phyloP scores from a whole-genome alignment of 306 rosid species.

The Corylus americana region DNA sequence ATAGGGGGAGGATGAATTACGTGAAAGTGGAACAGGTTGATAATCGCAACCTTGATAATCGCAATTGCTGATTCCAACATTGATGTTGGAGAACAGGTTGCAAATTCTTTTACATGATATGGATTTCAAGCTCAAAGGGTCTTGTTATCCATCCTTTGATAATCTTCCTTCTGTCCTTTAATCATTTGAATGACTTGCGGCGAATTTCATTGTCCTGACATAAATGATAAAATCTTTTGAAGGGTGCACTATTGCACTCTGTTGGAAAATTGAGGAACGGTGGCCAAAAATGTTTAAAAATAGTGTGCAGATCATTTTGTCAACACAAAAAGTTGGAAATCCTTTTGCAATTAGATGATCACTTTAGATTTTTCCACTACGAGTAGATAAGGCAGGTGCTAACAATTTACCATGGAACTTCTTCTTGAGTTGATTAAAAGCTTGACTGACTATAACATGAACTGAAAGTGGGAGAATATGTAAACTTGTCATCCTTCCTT shows the following conservation, averaged over 20 bases:
- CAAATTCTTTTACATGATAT: not conserved
- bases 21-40: slow-evolving; percentile 92
- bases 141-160: not conserved
- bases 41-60: not conserved
- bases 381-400: not conserved
- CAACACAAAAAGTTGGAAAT: not conserved
- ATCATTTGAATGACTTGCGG: not conserved
- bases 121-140: not conserved
- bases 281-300: not conserved
- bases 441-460: not conserved
- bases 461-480: not conserved
- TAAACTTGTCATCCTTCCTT: not conserved
- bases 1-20: slow-evolving; percentile 84
- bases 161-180: not conserved
- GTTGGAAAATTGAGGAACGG: not conserved
- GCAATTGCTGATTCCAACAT: not conserved
- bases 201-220: not conserved
- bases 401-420: not conserved
- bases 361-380: not conserved
- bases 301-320: not conserved
- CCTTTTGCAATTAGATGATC: not conserved
- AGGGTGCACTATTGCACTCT: not conserved
- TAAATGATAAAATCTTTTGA: not conserved
- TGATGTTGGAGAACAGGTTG: not conserved
- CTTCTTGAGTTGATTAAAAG: not conserved